phyloP scores from a whole-genome alignment of 495 filamentous ascomycete species.

The Neurospora discreta region DNA sequence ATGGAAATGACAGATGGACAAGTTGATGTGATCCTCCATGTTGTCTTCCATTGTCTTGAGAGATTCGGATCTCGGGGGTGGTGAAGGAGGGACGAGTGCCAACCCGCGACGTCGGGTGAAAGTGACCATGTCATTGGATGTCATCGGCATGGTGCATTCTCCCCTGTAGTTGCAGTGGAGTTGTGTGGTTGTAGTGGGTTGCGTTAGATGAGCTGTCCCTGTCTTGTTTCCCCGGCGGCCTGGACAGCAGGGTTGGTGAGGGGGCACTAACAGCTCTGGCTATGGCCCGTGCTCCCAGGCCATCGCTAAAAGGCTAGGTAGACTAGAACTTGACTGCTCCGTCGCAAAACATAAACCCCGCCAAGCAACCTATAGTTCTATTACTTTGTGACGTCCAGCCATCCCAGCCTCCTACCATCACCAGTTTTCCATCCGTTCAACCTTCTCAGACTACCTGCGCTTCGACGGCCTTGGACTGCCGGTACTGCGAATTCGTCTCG shows the following conservation, averaged over 20 bases:
- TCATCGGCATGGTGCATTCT: background rate
- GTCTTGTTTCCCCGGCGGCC: background rate
- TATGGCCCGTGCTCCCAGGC: background rate
- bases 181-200: background rate
- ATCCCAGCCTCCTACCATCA: background rate
- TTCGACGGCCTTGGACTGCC: background rate
- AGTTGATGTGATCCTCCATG: background rate
- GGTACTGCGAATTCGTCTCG: conserved; percentile 1
- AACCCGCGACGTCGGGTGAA: too few species aligned
- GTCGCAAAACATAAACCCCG: background rate
- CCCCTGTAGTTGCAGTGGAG: background rate
- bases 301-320: background rate
- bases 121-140: too few species aligned
- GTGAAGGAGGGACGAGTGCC: too few species aligned
- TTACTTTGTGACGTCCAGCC: too few species aligned
- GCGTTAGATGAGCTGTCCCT: background rate
- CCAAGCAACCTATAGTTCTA: too few species aligned
- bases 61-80: too few species aligned
- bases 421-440: background rate
- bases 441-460: background rate
- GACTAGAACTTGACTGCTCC: background rate
- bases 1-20: background rate
- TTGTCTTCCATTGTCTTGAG: background rate
- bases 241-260: background rate
- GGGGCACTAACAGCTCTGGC: background rate